Base-by-base conservation (phyloP, 176 grass and related monocot species). In the Carex littledalei region DNA sequence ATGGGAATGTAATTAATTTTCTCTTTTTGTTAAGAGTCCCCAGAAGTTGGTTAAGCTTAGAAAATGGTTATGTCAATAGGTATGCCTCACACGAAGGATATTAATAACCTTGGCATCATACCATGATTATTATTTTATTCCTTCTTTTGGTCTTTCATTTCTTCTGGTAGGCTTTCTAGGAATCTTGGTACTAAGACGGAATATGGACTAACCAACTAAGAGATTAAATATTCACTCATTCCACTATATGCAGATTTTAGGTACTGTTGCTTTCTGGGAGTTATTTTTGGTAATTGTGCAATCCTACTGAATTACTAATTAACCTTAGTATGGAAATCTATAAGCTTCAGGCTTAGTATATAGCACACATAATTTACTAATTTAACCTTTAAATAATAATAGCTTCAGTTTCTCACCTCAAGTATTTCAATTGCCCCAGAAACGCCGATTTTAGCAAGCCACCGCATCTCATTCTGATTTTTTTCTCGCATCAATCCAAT, bases 401-500 rank as follows among this genome's bases (percentile, higher is more conserved):
- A 78, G 57, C 17, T 69, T 72, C 32, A 86, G 61, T 47, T 88
- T 79, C 82, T 91, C 35, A 94, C 95, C 95, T 91, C 92, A 60
- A 97, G 91, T 86, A 97, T 87, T 54, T 81, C 80, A 67, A 94
- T 87, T 81, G 89, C 89, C 3, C 82, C 76, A 37, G 84, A 72
- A 47, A 94, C 92, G 15, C 95, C 95, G 20, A 81, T 82, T 11
- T 85, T 87, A 1, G 86, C 72, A 17, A 97, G 85, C 50, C 92
- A 89, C 74, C 83, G 91, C 91, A 89, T 79, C 39, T 53, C 80
- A 34, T 87, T 90, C 73, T 84, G 84, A 7, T 47, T 74, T 12
- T 67, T 87, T 24, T 86, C 88, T 65, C 87, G 67, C 95, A 97
- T 94, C 86, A 97, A 91, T 73, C 92, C 92, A 63, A 94, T 89